Percentiles rank a stretch among this genome's conserved stretches.
Conservation (phyloP, 1,139 yeast genomes). For the Nakaseomyces uthaithaninus region DNA sequence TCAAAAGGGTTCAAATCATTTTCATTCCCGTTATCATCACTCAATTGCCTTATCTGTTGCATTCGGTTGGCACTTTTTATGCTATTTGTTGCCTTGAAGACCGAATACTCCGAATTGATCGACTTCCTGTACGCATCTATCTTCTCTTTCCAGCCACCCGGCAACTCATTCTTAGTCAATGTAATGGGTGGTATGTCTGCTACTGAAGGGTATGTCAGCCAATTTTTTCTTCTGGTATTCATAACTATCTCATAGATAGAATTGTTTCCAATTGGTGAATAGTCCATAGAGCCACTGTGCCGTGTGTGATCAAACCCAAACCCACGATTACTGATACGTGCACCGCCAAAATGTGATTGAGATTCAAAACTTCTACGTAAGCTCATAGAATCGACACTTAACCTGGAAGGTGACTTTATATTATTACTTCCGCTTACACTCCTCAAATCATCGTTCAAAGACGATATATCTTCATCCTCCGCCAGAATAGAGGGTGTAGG, state of each 20-base stretch:
- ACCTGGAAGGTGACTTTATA: conserved; percentile 14
- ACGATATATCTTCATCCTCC: conserved; percentile 15
- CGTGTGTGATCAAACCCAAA: conserved; percentile 19
- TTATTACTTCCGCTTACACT: conserved; percentile 24
- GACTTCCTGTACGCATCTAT: conserved; percentile 43
- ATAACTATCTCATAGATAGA: conserved; percentile 64
- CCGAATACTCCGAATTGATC: conserved; percentile 47
- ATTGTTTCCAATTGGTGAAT: conserved; percentile 68
- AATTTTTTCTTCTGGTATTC: conserved; percentile 32
- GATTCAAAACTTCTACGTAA: conserved; percentile 33
- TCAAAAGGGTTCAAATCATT: no score
- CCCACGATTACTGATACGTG: conserved; percentile 11
- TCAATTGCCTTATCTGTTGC: conserved; percentile 31
- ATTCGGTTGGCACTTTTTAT: conserved; percentile 35
- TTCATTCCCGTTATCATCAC: conserved; percentile 29
- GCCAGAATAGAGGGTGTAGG: conserved; percentile 2
- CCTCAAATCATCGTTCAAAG: conserved; percentile 31
- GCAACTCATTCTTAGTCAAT: conserved; percentile 49
- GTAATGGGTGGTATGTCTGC: conserved; percentile 81
- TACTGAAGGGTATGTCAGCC: conserved; percentile 60
- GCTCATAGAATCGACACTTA: conserved; percentile 25
- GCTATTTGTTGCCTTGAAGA: conserved; percentile 36
- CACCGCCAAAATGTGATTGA: conserved; percentile 14
- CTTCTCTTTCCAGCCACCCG: conserved; percentile 42
- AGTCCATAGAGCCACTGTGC: conserved; percentile 28